phyloP scores from a whole-genome alignment of 1,284 basidiomycete species.

The Ustilago sp. region DNA sequence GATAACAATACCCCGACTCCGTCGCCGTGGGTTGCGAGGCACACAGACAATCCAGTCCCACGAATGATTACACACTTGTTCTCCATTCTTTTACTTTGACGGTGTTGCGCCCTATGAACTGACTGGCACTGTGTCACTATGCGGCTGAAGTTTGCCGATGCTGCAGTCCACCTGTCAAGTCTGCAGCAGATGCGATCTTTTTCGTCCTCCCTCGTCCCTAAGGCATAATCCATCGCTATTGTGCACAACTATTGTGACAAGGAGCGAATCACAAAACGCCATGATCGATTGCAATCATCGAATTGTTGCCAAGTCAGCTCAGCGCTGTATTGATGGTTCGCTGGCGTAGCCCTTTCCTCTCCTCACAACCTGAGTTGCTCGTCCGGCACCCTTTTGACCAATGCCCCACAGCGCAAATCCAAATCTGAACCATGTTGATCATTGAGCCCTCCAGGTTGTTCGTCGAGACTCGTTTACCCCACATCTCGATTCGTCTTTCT shows the following conservation, averaged over 20 bases:
- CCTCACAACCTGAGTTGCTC: background rate
- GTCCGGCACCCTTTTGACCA: background rate
- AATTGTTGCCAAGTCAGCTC: background rate
- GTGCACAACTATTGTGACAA: background rate
- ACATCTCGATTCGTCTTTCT: background rate
- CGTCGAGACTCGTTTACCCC: background rate
- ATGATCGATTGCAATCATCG: constrained; percentile 2
- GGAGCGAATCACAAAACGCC: background rate
- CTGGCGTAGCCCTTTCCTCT: background rate
- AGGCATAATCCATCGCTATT: background rate
- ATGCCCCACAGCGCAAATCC: background rate
- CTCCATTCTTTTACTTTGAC: constrained; percentile 1
- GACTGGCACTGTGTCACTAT: background rate
- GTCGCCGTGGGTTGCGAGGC: constrained; percentile 12
- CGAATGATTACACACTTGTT: background rate
- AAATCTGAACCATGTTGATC: background rate
- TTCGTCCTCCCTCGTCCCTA: background rate
- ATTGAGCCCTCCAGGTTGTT: background rate
- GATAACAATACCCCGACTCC: constrained; percentile 11
- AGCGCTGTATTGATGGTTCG: background rate
- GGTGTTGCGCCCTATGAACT: background rate
- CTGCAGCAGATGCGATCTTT: background rate
- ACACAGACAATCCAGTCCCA: background rate
- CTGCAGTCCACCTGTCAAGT: constrained; percentile 5
- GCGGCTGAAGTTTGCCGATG: background rate